Conservation (phyloP, 2,329 filamentous ascomycete species). For the Clonostachys chloroleuca region DNA sequence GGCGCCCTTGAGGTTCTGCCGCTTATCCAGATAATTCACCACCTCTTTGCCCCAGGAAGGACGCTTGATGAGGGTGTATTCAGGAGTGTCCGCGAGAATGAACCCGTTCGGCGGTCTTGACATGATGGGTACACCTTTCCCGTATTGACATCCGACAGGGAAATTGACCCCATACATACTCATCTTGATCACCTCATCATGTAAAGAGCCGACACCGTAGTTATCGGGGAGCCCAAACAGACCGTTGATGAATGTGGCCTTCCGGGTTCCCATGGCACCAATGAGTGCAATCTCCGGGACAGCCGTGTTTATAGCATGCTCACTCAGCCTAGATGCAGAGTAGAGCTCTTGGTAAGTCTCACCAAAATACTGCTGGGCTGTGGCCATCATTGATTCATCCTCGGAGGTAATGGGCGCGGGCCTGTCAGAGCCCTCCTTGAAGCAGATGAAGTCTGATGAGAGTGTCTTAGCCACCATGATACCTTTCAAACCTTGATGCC, state of each 20-base stretch:
- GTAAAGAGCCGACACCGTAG: conserved; percentile 43
- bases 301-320: conserved; percentile 45
- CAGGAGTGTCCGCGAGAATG: conserved; percentile 45
- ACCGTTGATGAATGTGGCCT: conserved; percentile 84
- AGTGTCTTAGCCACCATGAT: too few relatives aligned
- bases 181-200: conserved; percentile 49
- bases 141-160: conserved; percentile 19
- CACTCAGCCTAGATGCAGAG: conserved; percentile 39
- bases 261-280: conserved; percentile 85
- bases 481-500: too few relatives aligned
- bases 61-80: conserved; percentile 41
- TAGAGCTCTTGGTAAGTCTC: conserved; percentile 31
- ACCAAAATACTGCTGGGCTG: too few relatives aligned
- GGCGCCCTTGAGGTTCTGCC: conserved; percentile 43
- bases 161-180: conserved; percentile 53
- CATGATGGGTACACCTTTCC: too few relatives aligned
- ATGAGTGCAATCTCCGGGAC: conserved; percentile 68
- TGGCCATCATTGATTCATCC: too few relatives aligned
- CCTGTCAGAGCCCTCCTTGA: too few relatives aligned
- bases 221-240: conserved; percentile 50
- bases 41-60: conserved; percentile 49
- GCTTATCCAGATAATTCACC: conserved; percentile 40
- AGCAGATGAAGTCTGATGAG: too few relatives aligned
- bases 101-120: conserved; percentile 27
- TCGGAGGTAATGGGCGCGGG: too few relatives aligned